Conservation (phyloP, 2,329 filamentous ascomycete species). For the Fusarium sp. region DNA sequence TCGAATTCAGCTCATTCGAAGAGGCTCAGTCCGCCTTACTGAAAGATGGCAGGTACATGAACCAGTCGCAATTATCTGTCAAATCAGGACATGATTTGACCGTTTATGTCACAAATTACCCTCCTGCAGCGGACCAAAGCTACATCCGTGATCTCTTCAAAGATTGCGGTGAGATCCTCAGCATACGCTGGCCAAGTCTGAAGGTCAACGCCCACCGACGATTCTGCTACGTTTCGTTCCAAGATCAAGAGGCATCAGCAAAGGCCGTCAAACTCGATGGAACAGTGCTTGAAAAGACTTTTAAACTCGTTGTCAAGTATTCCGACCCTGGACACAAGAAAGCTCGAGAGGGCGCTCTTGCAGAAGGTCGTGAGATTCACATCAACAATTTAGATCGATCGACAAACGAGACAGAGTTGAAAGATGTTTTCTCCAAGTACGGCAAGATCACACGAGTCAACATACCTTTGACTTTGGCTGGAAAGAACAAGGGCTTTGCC, state of each 20-base stretch:
- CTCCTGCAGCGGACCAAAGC: slow-evolving; percentile 77
- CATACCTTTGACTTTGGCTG: slow-evolving; percentile 74
- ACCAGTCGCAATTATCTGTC: slow-evolving; percentile 79
- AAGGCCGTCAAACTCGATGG: slow-evolving; percentile 80
- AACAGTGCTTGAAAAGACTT: slow-evolving; percentile 73
- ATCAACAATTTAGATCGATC: slow-evolving; percentile 75
- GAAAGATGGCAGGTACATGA: slow-evolving; percentile 83
- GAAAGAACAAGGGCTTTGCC: slow-evolving; percentile 79
- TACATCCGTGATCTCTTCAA: slow-evolving; percentile 77
- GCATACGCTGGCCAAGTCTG: slow-evolving; percentile 89
- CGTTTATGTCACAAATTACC: slow-evolving; percentile 91
- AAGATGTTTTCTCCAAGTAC: slow-evolving; percentile 77
- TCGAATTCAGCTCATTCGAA: slow-evolving; percentile 86
- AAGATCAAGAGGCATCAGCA: slow-evolving; percentile 73
- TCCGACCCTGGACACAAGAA: slow-evolving; percentile 86
- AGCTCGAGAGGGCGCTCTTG: slow-evolving; percentile 79
- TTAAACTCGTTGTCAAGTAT: slow-evolving; percentile 80
- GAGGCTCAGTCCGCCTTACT: slow-evolving; percentile 86
- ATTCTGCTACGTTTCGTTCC: slow-evolving; percentile 97
- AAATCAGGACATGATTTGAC: slow-evolving; percentile 81
- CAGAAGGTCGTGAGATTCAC: slow-evolving; percentile 90
- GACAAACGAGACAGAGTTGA: slow-evolving; percentile 75
- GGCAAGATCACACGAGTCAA: slow-evolving; percentile 80
- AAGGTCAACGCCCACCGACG: slow-evolving; percentile 89
- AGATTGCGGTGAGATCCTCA: slow-evolving; percentile 83